Evolutionary conservation across 2,329 filamentous ascomycete species (phyloP), one percentile per base, ranked within the genome.

Genomic region (Alternaria panax): DNA sequence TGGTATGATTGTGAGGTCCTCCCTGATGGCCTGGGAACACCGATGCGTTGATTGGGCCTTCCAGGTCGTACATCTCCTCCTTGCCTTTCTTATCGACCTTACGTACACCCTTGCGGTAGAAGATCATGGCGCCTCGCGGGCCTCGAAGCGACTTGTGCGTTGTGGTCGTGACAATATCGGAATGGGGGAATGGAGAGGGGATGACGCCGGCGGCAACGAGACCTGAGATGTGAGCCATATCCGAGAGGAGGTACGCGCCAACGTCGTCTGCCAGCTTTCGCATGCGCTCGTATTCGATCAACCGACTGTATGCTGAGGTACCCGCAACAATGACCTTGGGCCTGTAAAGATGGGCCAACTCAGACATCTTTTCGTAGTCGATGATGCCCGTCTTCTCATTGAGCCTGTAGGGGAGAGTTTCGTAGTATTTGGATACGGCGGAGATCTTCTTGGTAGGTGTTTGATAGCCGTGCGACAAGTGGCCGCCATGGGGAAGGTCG

Each of bases 11-110:
- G 87, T 99, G 95, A 53, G 95, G 95, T 30, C 95, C 95, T 77
- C 95, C 95, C 84, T 99, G 95, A 84, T 99, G 95, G 63, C 95
- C 95, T 57, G 95, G 95, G 88, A 99, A 99, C 79, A 99, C 95
- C 58, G 95, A 98, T 81, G 96, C 93, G 85, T 99, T 99, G 86
- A 99, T 99, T 57, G 93, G 92, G 71, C 89, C 88, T 85, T 99
- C 95, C 32, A 99, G 88, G 75, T 99, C 93, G 80, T 97, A 99
- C 73, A 93, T 84, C 84, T 94, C 87, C 83, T 97, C 94, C 75
- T 93, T 93, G 62, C 91, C 89, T 87, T 97, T 97, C 81, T 91
- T 84, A 78, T 98, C 92, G 54, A 90, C 90, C 75, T 90, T 92
- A 75, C 94, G 91, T 63, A 97, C 90, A 65, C 95, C 95, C 85